Percentiles rank a stretch among this genome's conserved stretches.
Evolutionary conservation across 371 early-diverging fungal genomes (phyloP).

Genomic region (Lichtheimia corymbifera): DNA sequence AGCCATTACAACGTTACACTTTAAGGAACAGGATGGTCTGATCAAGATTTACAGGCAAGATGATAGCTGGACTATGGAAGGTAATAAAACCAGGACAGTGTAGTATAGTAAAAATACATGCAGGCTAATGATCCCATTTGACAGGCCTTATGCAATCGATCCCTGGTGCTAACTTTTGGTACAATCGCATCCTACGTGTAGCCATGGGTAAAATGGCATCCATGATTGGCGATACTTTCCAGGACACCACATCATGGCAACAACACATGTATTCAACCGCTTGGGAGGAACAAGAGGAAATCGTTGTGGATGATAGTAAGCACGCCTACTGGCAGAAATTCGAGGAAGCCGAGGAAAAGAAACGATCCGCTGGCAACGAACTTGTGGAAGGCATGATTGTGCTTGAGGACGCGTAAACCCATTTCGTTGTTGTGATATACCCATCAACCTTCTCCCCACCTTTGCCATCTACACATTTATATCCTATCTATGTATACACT

Average conservation of each 20-base stretch:
- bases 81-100: constrained; percentile 15
- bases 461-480: background rate
- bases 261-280: constrained; percentile 17
- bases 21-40: constrained; percentile 56
- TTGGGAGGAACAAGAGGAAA: constrained; percentile 2
- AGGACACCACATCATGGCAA: constrained; percentile 37
- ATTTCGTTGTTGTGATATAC: too few species aligned
- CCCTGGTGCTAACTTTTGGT: constrained; percentile 61
- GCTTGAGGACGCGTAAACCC: constrained; percentile 5
- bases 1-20: constrained; percentile 54
- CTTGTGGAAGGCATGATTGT: constrained; percentile 12
- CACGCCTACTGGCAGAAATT: background rate
- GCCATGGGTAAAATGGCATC: constrained; percentile 50
- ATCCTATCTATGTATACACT: background rate
- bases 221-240: constrained; percentile 54
- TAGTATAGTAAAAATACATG: background rate
- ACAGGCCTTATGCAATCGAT: constrained; percentile 54
- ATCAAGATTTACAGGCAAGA: constrained; percentile 60
- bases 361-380: background rate
- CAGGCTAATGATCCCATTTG: background rate
- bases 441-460: background rate
- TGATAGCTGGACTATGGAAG: constrained; percentile 67
- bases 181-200: constrained; percentile 57
- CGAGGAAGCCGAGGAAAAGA: background rate
- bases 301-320: constrained; percentile 6